These are phyloP conservation scores for Cercospora beticola DNA, from an alignment of 2,329 filamentous ascomycete genomes.

Conservation along the genomic window DNA sequence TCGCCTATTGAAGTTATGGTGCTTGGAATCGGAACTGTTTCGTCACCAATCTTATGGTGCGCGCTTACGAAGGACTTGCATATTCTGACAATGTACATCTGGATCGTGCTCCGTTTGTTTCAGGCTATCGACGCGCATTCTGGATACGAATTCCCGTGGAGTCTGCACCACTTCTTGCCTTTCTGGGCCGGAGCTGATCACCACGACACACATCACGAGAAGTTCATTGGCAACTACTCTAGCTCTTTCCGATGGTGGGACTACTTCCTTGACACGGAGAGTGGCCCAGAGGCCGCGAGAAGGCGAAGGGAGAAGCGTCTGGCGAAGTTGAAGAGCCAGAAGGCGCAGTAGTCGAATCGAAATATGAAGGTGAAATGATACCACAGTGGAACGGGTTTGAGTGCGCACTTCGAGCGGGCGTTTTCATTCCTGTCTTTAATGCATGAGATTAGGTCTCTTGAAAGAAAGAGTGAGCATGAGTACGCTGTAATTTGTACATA, in stretches of 20 bases:
- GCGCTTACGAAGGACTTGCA: slow-evolving; percentile 82
- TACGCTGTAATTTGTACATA: not conserved
- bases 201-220: slow-evolving; percentile 96
- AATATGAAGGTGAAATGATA: not conserved
- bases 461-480: not conserved
- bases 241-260: slow-evolving; percentile 99
- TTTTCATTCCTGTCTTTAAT: not conserved
- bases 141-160: slow-evolving; percentile 98
- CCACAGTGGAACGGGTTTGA: slow-evolving; percentile 2
- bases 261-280: slow-evolving; percentile 88
- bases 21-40: slow-evolving; percentile 82
- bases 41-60: slow-evolving; percentile 79
- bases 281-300: slow-evolving; percentile 82
- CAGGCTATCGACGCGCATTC: slow-evolving; percentile 98
- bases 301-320: slow-evolving; percentile 76
- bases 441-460: not conserved
- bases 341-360: slow-evolving; percentile 5
- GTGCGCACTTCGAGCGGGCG: slow-evolving; percentile 16
- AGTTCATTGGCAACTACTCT: slow-evolving; percentile 96
- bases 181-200: slow-evolving; percentile 98
- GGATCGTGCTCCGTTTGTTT: slow-evolving; percentile 90
- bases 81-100: slow-evolving; percentile 95
- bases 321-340: slow-evolving; percentile 65
- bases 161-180: slow-evolving; percentile 88
- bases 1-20: slow-evolving; percentile 97